phyloP scores from a whole-genome alignment of 176 grass and related monocot species.

The Hsuehochloa calcarea region DNA sequence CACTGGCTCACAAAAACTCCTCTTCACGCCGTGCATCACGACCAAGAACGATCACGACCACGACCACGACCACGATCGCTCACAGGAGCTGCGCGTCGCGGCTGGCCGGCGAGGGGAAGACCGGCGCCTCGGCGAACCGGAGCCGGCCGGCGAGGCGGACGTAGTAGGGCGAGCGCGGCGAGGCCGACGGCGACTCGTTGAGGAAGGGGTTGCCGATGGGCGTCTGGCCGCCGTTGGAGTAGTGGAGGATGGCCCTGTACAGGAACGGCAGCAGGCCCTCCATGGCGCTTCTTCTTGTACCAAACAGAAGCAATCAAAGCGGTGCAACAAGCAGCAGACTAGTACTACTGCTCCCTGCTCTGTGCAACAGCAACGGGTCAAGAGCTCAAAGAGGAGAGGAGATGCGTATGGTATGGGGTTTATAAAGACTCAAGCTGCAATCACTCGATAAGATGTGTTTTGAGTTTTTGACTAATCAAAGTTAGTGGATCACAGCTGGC shows the following conservation, averaged over 20 bases:
- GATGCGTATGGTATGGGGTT: background rate
- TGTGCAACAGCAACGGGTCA: background rate
- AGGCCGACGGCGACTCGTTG: constrained; percentile 44
- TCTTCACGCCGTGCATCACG: background rate
- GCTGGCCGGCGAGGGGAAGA: constrained; percentile 13
- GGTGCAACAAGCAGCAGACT: background rate
- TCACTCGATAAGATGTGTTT: background rate
- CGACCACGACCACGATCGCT: background rate
- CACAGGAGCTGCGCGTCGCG: constrained; percentile 22
- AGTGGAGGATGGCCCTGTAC: constrained; percentile 53
- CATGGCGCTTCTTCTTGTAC: background rate
- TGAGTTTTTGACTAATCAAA: background rate
- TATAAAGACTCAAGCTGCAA: background rate
- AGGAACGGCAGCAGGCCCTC: constrained; percentile 69
- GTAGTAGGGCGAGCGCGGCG: constrained; percentile 22
- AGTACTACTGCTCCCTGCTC: background rate
- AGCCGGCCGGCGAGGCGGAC: constrained; percentile 32
- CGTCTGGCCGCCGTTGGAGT: constrained; percentile 36
- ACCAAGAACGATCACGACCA: background rate
- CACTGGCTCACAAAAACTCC: background rate
- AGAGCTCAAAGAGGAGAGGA: background rate
- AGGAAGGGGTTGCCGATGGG: constrained; percentile 34
- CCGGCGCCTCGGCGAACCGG: background rate
- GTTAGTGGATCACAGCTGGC: constrained; percentile 19
- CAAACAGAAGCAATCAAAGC: background rate